Conservation (phyloP, 2,329 filamentous ascomycete genomes). For the Colletotrichum abscissum region DNA sequence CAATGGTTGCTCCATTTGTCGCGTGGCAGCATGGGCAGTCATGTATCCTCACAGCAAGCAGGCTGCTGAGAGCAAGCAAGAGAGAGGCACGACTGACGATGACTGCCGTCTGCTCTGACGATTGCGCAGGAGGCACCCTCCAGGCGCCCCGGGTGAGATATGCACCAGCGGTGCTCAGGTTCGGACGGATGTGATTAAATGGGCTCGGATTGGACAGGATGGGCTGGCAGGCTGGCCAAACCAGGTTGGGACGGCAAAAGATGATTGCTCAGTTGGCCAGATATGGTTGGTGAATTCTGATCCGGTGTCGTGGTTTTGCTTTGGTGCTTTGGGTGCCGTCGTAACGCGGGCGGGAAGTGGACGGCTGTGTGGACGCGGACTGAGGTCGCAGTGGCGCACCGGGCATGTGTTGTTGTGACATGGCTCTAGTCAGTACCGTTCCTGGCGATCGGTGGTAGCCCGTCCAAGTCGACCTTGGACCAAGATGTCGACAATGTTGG, state of each 20-base stretch:
- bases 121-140: neutral
- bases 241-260: neutral
- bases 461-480: neutral
- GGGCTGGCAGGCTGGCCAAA: neutral
- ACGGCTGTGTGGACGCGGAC: constrained; percentile 14
- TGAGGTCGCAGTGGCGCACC: constrained; percentile 4
- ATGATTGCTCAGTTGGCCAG: neutral
- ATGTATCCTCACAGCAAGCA: neutral
- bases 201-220: neutral
- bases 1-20: constrained; percentile 36
- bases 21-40: constrained; percentile 26
- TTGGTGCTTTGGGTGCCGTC: constrained; percentile 14
- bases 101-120: neutral
- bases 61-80: neutral
- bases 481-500: neutral
- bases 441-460: constrained; percentile 14
- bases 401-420: constrained; percentile 1
- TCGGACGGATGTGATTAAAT: neutral
- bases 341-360: constrained; percentile 7
- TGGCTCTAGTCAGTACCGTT: neutral
- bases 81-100: neutral
- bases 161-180: neutral
- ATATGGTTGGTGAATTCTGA: neutral
- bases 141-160: neutral
- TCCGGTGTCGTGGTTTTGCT: constrained; percentile 27